Conservation (phyloP, 176 grass and related monocot genomes). For the Oropetium thomaeum region DNA sequence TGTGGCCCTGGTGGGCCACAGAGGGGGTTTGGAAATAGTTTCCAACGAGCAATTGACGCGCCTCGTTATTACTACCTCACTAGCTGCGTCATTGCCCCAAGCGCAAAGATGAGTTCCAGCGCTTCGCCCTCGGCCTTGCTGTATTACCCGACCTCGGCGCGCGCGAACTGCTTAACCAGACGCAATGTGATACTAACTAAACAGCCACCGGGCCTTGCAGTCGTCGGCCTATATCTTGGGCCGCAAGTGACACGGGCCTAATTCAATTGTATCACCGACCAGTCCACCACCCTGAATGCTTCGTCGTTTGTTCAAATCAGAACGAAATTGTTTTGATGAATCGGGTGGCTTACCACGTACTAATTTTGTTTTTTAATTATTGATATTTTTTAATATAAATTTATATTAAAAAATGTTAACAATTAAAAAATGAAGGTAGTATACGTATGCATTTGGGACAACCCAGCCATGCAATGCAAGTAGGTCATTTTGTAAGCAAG, state of each 20-base stretch:
- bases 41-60: constrained; percentile 90
- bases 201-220: background rate
- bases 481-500: background rate
- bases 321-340: background rate
- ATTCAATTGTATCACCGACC: too few species aligned
- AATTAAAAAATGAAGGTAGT: too few species aligned
- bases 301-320: background rate
- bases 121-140: background rate
- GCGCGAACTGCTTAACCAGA: background rate
- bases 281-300: too few species aligned
- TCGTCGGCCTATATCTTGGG: background rate
- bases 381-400: too few species aligned
- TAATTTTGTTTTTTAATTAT: too few species aligned
- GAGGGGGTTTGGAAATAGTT: constrained; percentile 88
- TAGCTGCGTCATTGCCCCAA: constrained; percentile 88
- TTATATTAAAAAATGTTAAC: too few species aligned
- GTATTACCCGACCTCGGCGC: background rate
- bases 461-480: background rate
- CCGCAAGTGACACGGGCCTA: background rate
- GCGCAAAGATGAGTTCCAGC: constrained; percentile 38
- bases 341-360: too few species aligned
- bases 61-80: constrained; percentile 57
- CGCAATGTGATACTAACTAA: background rate
- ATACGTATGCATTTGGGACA: background rate
- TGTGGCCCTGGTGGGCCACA: constrained; percentile 18